phyloP scores from a whole-genome alignment of 495 filamentous ascomycete species.

The Hapsidospora chrysogenum region DNA sequence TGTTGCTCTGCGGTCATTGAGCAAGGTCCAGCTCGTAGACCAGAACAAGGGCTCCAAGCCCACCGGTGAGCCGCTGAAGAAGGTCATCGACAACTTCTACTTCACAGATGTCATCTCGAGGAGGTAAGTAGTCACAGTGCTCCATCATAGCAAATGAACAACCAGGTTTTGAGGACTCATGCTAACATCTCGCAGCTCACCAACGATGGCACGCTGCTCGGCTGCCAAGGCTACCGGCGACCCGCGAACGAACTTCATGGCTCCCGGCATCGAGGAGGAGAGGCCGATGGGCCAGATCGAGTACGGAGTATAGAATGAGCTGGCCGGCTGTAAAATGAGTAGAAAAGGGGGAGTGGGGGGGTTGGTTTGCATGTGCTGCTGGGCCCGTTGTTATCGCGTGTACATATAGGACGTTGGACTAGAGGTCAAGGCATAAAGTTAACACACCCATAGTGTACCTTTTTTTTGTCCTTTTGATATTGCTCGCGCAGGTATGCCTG shows the following conservation, averaged over 20 bases:
- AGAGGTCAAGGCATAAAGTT: background rate
- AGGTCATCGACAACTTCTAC: slow-evolving; percentile 85
- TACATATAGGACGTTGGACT: slow-evolving; percentile 3
- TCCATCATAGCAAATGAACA: background rate
- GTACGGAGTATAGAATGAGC: no score
- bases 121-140: slow-evolving; percentile 36
- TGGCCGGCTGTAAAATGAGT: no score
- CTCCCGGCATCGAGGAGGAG: slow-evolving; percentile 45
- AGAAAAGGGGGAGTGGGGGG: no score
- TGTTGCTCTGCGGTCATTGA: slow-evolving; percentile 47
- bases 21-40: slow-evolving; percentile 85
- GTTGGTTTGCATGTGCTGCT: no score
- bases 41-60: slow-evolving; percentile 76
- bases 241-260: slow-evolving; percentile 76
- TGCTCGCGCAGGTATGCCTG: background rate
- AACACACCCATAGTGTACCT: background rate
- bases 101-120: slow-evolving; percentile 93
- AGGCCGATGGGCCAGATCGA: slow-evolving; percentile 33
- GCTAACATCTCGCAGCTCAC: slow-evolving; percentile 45
- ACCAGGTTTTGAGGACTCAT: background rate
- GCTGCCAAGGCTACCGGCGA: slow-evolving; percentile 56
- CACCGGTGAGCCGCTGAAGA: slow-evolving; percentile 51
- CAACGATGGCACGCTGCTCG: slow-evolving; percentile 92
- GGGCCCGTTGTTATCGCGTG: no score
- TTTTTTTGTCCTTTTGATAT: background rate